Evolutionary conservation across 2,329 filamentous ascomycete species (phyloP).

Genomic region (Colletotrichum lupini): DNA sequence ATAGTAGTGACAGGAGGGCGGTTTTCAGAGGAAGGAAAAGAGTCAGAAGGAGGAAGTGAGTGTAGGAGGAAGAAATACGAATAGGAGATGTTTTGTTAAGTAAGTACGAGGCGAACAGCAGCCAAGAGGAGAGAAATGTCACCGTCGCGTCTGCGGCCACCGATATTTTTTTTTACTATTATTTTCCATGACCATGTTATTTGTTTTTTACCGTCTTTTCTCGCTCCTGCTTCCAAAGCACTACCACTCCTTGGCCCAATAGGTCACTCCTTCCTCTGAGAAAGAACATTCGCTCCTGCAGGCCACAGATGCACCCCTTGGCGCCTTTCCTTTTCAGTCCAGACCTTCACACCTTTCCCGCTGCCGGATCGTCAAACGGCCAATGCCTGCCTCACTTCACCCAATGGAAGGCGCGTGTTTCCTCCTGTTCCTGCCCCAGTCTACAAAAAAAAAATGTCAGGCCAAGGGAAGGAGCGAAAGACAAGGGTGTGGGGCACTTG

Average conservation of each 20-base stretch:
- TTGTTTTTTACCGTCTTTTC: not conserved
- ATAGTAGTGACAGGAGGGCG: not conserved
- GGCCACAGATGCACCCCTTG: constrained; percentile 21
- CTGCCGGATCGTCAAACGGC: constrained; percentile 27
- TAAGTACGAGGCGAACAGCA: not conserved
- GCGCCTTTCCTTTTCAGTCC: constrained; percentile 14
- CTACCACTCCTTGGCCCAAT: not conserved
- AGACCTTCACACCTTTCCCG: constrained; percentile 10
- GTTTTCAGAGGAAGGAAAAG: not conserved
- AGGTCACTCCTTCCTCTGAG: not conserved
- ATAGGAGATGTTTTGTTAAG: not conserved
- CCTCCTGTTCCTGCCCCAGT: not conserved
- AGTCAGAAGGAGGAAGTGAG: not conserved
- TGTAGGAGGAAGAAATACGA: not conserved
- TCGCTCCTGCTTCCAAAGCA: not conserved
- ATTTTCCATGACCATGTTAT: not conserved
- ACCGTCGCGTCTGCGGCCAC: not conserved
- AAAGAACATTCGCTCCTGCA: constrained; percentile 11
- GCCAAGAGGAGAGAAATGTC: not conserved
- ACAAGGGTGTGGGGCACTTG: not conserved
- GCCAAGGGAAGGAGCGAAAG: not conserved
- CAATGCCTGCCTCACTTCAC: not conserved
- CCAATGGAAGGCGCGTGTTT: constrained; percentile 12
- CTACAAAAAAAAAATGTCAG: constrained; percentile 5
- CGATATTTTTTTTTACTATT: not conserved